Percentiles rank a stretch among this genome's conserved stretches.
Evolutionary conservation across 768 basidiomycete genomes (phyloP).

Genomic region (Mycena epipterygia): DNA sequence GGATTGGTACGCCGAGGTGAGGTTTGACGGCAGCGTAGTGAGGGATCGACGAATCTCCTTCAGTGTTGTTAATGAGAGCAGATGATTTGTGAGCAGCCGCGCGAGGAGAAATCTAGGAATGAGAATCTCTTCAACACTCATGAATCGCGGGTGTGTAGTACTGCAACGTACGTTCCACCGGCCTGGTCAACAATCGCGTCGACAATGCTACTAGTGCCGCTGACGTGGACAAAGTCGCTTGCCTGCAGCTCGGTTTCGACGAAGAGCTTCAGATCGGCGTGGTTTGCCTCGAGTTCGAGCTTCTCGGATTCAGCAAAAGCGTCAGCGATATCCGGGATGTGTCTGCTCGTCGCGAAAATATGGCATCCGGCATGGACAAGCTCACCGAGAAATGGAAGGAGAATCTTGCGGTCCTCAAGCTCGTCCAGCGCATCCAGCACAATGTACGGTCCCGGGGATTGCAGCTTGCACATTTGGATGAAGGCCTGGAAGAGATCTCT

Average conservation of each 20-base stretch:
- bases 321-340: slow-evolving; percentile 26
- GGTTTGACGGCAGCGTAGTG: slow-evolving; percentile 18
- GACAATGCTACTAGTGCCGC: slow-evolving; percentile 1
- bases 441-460: slow-evolving; percentile 1
- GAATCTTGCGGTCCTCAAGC: slow-evolving; percentile 21
- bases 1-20: slow-evolving; percentile 26
- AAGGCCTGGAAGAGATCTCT: slow-evolving; percentile 18
- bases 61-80: slow-evolving; percentile 21
- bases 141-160: background rate
- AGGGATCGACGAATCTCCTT: slow-evolving; percentile 26
- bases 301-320: slow-evolving; percentile 3
- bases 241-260: slow-evolving; percentile 24
- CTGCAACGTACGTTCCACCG: background rate
- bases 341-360: slow-evolving; percentile 28
- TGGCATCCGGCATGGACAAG: slow-evolving; percentile 8
- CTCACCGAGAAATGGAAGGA: slow-evolving; percentile 23
- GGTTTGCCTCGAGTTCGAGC: slow-evolving; percentile 25
- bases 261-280: slow-evolving; percentile 18
- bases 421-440: slow-evolving; percentile 29
- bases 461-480: slow-evolving; percentile 21
- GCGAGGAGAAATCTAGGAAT: slow-evolving; percentile 33
- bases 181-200: background rate
- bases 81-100: slow-evolving; percentile 22
- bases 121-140: background rate
- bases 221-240: slow-evolving; percentile 15